Evolutionary conservation across 768 basidiomycete genomes (phyloP).

Genomic region (Amanita rimosa): DNA sequence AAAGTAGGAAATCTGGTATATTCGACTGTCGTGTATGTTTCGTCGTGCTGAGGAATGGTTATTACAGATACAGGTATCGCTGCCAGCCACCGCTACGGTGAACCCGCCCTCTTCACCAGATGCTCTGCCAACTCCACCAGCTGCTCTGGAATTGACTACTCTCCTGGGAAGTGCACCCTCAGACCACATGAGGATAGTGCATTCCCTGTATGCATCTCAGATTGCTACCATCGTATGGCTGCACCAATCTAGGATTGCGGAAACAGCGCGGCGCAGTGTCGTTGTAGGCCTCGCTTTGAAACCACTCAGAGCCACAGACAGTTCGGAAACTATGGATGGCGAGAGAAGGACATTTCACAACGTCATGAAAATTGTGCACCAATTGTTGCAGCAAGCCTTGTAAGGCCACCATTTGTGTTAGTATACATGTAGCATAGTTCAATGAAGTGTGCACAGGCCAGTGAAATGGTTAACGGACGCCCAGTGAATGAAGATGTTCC

Average conservation of each 20-base stretch:
- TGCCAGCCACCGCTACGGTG: slow-evolving; percentile 55
- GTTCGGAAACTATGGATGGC: slow-evolving; percentile 18
- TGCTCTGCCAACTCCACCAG: slow-evolving; percentile 45
- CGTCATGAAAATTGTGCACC: slow-evolving; percentile 37
- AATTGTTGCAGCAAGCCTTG: slow-evolving; percentile 17
- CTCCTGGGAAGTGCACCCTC: slow-evolving; percentile 70
- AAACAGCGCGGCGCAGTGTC: slow-evolving; percentile 41
- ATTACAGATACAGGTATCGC: slow-evolving; percentile 67
- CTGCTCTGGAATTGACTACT: slow-evolving; percentile 66
- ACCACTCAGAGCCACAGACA: background rate
- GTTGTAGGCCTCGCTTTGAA: slow-evolving; percentile 68
- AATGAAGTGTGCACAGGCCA: too few relatives aligned
- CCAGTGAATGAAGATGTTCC: slow-evolving; percentile 25
- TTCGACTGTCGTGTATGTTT: background rate
- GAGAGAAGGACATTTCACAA: slow-evolving; percentile 36
- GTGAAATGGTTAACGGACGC: slow-evolving; percentile 23
- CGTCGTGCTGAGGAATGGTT: slow-evolving; percentile 8
- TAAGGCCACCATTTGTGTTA: background rate
- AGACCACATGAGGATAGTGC: slow-evolving; percentile 55
- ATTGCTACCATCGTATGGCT: slow-evolving; percentile 80
- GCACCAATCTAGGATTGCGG: slow-evolving; percentile 27
- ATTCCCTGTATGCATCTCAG: slow-evolving; percentile 78
- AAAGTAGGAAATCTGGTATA: slow-evolving; percentile 81
- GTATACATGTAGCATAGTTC: background rate
- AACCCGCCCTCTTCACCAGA: slow-evolving; percentile 24